Percentiles rank a stretch among this genome's conserved stretches.
Evolutionary conservation across 2,329 filamentous ascomycete species (phyloP).

Genomic region (Alternaria brassicae): DNA sequence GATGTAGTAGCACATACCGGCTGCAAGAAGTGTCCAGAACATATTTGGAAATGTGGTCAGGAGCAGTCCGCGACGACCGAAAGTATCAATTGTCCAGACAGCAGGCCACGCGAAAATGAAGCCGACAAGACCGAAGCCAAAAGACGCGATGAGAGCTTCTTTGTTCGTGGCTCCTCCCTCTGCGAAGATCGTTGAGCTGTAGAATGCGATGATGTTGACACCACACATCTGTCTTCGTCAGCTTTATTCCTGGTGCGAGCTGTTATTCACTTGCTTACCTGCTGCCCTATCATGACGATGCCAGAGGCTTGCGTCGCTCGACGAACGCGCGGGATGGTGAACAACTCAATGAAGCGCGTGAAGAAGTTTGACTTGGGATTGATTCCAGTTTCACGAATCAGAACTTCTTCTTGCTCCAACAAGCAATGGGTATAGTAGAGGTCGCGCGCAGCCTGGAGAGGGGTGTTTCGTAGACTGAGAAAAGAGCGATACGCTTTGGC

Average conservation of each 20-base stretch:
- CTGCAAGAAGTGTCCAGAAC: slow-evolving; percentile 56
- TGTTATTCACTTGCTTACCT: slow-evolving; percentile 32
- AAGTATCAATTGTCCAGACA: slow-evolving; percentile 62
- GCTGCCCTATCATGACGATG: slow-evolving; percentile 76
- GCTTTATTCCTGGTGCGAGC: neutral
- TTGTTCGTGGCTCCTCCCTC: slow-evolving; percentile 55
- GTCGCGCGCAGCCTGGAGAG: slow-evolving; percentile 53
- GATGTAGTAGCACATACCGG: slow-evolving; percentile 63
- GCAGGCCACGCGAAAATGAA: slow-evolving; percentile 67
- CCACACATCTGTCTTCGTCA: slow-evolving; percentile 56
- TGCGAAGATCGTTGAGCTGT: slow-evolving; percentile 59
- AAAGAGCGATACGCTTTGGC: slow-evolving; percentile 51
- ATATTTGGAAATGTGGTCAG: slow-evolving; percentile 60
- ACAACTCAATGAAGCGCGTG: slow-evolving; percentile 61
- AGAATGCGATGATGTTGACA: slow-evolving; percentile 59
- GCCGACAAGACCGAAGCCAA: slow-evolving; percentile 66
- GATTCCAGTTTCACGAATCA: slow-evolving; percentile 44
- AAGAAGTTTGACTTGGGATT: slow-evolving; percentile 49
- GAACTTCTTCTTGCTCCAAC: slow-evolving; percentile 44
- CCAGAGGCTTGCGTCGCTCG: slow-evolving; percentile 78
- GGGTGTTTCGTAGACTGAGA: slow-evolving; percentile 48
- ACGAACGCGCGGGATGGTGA: slow-evolving; percentile 72
- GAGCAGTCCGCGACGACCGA: slow-evolving; percentile 60
- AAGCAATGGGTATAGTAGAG: slow-evolving; percentile 53
- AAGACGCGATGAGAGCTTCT: slow-evolving; percentile 60